Evolutionary conservation across 176 grass and related monocot genomes (phyloP), one percentile per base, ranked within the genome.

Genomic region (Oryza glaberrima): DNA sequence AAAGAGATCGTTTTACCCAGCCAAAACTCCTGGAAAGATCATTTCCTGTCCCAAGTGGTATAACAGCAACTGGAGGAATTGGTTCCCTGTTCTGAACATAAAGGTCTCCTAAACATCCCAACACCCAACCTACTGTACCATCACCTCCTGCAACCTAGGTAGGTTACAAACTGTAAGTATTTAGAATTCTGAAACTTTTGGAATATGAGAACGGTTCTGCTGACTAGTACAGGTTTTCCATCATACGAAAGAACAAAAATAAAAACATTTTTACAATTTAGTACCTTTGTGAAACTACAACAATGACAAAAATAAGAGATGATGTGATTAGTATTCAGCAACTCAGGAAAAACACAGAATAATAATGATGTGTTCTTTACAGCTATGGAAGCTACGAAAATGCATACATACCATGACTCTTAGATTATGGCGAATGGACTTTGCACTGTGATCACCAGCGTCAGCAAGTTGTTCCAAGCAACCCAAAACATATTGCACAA

Each of bases 21-120:
- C 91, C 87, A 82, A 93, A 95, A 81, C 91, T 98, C 82, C 95
- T 95, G 69, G 93, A 93, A 67, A 98, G 93, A 88, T 98, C 93
- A 92, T 98, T 95, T 90, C 93, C 95, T 44, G 89, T 95, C 88
- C 95, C 95, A 80, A 98, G 95, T 65, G 95, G 95, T 79, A 98
- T 95, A 48, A 98, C 88, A 79, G 73, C 89, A 63, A 88, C 81
- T 26, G 95, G 93, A 72, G 93, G 93, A 72, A 98, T 87, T 51
- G 93, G 89, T 35, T 81, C 85, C 87, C 88, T 92, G 67, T 82
- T 83, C 70, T 93, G 79, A 79, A 90, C 70, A 49, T 92, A 93
- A 82, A 93, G 75, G 44, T 98, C 87, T 78, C 80, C 93, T 88
- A 98, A 82, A 71, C 89, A 90, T 74, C 89, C 90, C 84, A 98